These are phyloP conservation scores for Pseudogymnoascus sp. DNA, from an alignment of 2,329 filamentous ascomycete species.

Conservation along the genomic window DNA sequence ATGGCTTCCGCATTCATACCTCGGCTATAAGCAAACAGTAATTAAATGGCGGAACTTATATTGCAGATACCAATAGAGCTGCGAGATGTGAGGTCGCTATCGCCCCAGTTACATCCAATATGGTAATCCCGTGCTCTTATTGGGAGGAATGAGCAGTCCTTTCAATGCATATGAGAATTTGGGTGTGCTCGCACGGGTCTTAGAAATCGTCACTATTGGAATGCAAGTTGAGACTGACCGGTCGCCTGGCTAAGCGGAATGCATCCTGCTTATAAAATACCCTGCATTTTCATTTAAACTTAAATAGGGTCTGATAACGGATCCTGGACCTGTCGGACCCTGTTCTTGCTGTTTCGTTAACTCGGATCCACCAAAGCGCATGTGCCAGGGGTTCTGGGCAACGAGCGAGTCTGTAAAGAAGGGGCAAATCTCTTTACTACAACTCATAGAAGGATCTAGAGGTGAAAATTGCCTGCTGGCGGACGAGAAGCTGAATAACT, in stretches of 20 bases:
- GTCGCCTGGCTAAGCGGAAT: background rate
- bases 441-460: too few relatives aligned
- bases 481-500: background rate
- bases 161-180: background rate
- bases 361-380: background rate
- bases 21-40: background rate
- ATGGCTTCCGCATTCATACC: background rate
- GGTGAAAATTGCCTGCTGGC: background rate
- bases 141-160: background rate
- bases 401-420: background rate
- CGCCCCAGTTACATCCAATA: background rate
- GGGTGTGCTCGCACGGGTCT: background rate
- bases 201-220: background rate
- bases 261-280: background rate
- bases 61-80: background rate
- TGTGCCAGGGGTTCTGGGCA: background rate
- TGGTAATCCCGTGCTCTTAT: background rate
- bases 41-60: background rate
- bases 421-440: background rate
- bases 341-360: background rate
- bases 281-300: background rate
- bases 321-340: background rate
- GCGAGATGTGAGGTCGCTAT: background rate
- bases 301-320: background rate
- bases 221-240: background rate